Conservation (phyloP, 2,329 filamentous ascomycete species). For the Cercospora zeina region DNA sequence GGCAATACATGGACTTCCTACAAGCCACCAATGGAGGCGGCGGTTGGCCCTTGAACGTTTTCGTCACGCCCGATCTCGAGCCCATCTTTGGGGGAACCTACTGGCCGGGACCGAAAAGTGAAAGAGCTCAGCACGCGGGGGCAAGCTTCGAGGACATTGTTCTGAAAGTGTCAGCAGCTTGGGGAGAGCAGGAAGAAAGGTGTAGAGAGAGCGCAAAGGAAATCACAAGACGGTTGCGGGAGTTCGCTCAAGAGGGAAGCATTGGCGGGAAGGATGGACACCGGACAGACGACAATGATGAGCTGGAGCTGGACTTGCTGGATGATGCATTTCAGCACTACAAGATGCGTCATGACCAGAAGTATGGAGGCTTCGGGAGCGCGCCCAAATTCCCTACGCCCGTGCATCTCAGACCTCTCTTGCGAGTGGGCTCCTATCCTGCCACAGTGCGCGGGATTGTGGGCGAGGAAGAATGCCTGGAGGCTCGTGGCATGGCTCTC, state of each 20-base stretch:
- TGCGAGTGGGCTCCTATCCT: conserved; percentile 72
- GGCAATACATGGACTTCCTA: conserved; percentile 98
- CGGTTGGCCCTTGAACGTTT: conserved; percentile 96
- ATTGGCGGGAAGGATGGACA: conserved; percentile 46
- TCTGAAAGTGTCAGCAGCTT: conserved; percentile 70
- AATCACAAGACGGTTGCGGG: conserved; percentile 75
- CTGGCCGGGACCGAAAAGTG: conserved; percentile 78
- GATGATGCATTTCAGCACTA: conserved; percentile 88
- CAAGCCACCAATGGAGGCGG: conserved; percentile 87
- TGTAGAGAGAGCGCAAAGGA: conserved; percentile 82
- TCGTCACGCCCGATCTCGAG: conserved; percentile 87
- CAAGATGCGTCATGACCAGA: conserved; percentile 72
- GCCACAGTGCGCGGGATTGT: conserved; percentile 78
- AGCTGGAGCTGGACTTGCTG: conserved; percentile 82
- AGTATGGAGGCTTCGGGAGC: conserved; percentile 71
- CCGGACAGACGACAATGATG: conserved; percentile 54
- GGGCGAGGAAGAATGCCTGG: conserved; percentile 73
- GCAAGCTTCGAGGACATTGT: conserved; percentile 82
- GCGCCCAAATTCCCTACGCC: conserved; percentile 91
- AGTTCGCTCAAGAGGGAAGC: conserved; percentile 87
- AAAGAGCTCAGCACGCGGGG: conserved; percentile 51
- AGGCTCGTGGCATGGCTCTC: conserved; percentile 75
- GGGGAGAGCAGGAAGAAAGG: conserved; percentile 79
- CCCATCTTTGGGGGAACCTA: conserved; percentile 96
- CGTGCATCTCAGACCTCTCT: conserved; percentile 76